Conservation (phyloP, 441 rosid genomes). For the Rhodomyrtus psidioides region DNA sequence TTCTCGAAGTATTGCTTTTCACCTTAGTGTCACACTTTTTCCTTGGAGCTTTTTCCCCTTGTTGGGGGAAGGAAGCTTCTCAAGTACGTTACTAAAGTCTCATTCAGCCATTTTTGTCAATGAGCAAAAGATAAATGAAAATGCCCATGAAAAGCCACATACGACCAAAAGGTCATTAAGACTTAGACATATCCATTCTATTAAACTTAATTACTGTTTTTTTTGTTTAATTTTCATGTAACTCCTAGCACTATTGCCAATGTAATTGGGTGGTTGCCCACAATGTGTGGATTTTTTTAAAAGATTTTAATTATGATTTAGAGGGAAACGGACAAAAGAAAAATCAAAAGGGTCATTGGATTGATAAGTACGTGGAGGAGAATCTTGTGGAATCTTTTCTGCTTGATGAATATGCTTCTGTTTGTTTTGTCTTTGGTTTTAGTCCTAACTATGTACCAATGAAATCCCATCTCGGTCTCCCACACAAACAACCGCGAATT, state of each 20-base stretch:
- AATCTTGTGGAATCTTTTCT: background rate
- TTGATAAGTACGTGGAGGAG: background rate
- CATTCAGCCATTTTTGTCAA: background rate
- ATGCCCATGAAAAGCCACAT: background rate
- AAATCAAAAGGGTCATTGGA: background rate
- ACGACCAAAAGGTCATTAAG: background rate
- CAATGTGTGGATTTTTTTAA: background rate
- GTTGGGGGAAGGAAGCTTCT: background rate
- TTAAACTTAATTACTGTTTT: background rate
- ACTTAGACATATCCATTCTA: background rate
- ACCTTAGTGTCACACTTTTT: background rate
- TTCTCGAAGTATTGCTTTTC: background rate
- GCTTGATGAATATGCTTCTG: background rate
- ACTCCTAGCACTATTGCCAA: background rate
- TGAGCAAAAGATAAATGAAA: background rate
- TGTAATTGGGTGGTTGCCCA: background rate
- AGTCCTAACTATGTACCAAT: background rate
- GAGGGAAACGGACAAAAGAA: background rate
- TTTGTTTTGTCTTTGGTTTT: background rate
- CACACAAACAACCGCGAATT: background rate
- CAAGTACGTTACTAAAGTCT: background rate
- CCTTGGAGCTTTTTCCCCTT: background rate
- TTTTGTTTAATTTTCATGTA: background rate
- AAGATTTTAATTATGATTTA: background rate
- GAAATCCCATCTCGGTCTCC: background rate